Percentiles rank a stretch among this genome's conserved stretches.
These are phyloP conservation scores for Pythium rishiriense DNA, from an alignment of 352 stramenopile genomes.

Conservation along the genomic window DNA sequence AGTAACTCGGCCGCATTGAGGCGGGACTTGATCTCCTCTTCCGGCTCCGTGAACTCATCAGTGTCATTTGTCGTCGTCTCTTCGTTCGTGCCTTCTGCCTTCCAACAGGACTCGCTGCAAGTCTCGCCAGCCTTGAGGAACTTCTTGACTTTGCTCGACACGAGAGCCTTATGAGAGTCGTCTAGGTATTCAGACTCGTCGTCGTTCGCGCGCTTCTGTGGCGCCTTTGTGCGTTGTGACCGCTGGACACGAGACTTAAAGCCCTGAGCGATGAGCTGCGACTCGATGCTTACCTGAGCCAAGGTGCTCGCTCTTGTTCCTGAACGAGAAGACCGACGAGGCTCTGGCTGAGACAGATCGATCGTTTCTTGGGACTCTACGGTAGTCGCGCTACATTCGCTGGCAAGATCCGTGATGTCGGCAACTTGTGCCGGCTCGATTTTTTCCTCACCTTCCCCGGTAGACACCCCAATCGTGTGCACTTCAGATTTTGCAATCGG, in stretches of 20 bases:
- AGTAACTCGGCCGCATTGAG: conserved; percentile 48
- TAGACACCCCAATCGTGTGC: not conserved
- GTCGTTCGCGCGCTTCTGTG: conserved; percentile 6
- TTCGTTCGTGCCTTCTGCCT: not conserved
- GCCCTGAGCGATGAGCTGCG: conserved; percentile 28
- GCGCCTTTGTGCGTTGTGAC: not conserved
- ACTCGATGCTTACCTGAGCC: conserved; percentile 52
- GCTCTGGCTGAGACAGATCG: conserved; percentile 14
- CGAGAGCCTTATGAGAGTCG: conserved; percentile 46
- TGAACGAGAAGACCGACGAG: conserved; percentile 55
- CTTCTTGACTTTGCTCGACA: conserved; percentile 45
- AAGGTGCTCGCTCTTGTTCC: conserved; percentile 58
- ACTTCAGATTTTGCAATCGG: not conserved
- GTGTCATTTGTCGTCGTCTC: not conserved
- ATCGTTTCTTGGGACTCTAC: conserved; percentile 15
- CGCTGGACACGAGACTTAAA: conserved; percentile 14
- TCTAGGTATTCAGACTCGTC: conserved; percentile 74
- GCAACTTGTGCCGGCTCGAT: not conserved
- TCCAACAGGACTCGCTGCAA: conserved; percentile 37
- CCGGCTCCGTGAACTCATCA: conserved; percentile 26
- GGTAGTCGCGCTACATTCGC: conserved; percentile 20
- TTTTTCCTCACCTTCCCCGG: not conserved
- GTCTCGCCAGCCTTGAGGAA: conserved; percentile 32
- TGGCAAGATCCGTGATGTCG: conserved; percentile 19
- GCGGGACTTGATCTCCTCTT: conserved; percentile 25